A percentile compares a stretch with the other conserved stretches of the same genome.
These are phyloP conservation scores for Globisporangium iwayamae DNA, from an alignment of 352 stramenopile species.

Conservation along the genomic window DNA sequence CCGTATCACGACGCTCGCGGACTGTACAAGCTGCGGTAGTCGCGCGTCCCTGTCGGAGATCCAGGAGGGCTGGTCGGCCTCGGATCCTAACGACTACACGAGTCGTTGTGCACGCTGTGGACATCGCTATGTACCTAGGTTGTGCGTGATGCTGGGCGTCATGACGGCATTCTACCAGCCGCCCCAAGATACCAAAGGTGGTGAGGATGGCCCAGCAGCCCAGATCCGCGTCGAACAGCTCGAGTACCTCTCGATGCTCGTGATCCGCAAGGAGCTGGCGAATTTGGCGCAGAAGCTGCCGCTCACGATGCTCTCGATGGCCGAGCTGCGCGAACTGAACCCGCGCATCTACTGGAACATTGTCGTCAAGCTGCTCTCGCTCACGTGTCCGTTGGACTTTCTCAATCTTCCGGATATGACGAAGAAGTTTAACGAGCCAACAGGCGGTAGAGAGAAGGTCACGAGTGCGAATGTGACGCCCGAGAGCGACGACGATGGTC, in stretches of 20 bases:
- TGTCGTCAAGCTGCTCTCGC: slow-evolving; percentile 44
- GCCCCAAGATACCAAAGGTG: background rate
- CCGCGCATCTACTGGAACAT: slow-evolving; percentile 60
- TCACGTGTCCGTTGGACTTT: slow-evolving; percentile 42
- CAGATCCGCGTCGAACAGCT: slow-evolving; percentile 30
- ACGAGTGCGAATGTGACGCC: background rate
- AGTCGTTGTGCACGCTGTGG: slow-evolving; percentile 28
- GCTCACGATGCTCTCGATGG: slow-evolving; percentile 36
- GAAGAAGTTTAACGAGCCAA: background rate
- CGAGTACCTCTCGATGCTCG: slow-evolving; percentile 41
- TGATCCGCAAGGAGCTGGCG: slow-evolving; percentile 41
- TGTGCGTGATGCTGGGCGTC: slow-evolving; percentile 36
- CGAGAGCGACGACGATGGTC: background rate
- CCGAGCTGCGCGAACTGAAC: slow-evolving; percentile 29
- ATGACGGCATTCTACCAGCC: slow-evolving; percentile 26
- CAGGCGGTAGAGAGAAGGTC: background rate
- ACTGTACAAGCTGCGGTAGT: slow-evolving; percentile 32
- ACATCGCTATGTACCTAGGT: slow-evolving; percentile 29
- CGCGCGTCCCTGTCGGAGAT: slow-evolving; percentile 33
- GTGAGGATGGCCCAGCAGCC: background rate
- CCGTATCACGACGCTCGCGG: slow-evolving; percentile 33
- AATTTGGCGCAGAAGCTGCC: slow-evolving; percentile 36
- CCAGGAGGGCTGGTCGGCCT: slow-evolving; percentile 26
- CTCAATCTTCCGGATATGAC: slow-evolving; percentile 35
- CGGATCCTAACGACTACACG: slow-evolving; percentile 40